Percentiles rank a stretch among this genome's conserved stretches.
Evolutionary conservation across 2,329 filamentous ascomycete species (phyloP).

Genomic region (Zasmidium citrigriseum): DNA sequence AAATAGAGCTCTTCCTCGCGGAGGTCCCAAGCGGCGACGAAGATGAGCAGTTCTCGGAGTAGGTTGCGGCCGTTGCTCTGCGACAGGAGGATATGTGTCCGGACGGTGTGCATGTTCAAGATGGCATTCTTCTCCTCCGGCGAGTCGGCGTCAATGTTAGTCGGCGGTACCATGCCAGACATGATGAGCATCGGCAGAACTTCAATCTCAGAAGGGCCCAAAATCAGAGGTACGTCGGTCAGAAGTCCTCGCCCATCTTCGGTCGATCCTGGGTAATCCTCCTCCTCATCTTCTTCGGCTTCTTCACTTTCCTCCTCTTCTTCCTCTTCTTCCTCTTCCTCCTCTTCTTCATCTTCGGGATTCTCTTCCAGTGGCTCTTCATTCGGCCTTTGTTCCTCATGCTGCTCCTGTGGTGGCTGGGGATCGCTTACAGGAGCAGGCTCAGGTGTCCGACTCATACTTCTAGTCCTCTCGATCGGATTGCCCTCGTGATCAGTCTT

Average conservation of each 20-base stretch:
- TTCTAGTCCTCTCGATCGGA: conserved; percentile 22
- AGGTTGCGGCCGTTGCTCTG: conserved; percentile 89
- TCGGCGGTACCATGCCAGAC: conserved; percentile 85
- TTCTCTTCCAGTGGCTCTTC: conserved; percentile 21
- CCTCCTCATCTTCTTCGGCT: conserved; percentile 71
- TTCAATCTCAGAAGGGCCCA: conserved; percentile 93
- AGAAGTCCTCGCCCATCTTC: conserved; percentile 80
- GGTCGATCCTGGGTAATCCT: conserved; percentile 62
- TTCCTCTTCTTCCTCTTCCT: conserved; percentile 19
- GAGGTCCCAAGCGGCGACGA: conserved; percentile 96
- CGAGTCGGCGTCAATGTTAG: conserved; percentile 53
- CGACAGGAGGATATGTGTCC: conserved; percentile 85
- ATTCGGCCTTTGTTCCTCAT: conserved; percentile 8
- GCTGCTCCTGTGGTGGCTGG: conserved; percentile 5
- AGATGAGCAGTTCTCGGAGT: conserved; percentile 86
- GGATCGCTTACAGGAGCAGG: conserved; percentile 12
- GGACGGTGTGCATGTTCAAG: conserved; percentile 82
- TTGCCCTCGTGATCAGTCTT: conserved; percentile 8
- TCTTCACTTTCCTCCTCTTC: conserved; percentile 61
- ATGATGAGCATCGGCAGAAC: conserved; percentile 97
- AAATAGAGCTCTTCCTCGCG: conserved; percentile 92
- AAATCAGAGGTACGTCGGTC: conserved; percentile 90
- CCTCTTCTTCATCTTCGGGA: conserved; percentile 24
- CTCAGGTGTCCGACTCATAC: conserved; percentile 22
- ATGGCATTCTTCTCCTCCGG: conserved; percentile 57